Conservation (phyloP, 768 basidiomycete species). For the Strobilomyces echinocephalus region DNA sequence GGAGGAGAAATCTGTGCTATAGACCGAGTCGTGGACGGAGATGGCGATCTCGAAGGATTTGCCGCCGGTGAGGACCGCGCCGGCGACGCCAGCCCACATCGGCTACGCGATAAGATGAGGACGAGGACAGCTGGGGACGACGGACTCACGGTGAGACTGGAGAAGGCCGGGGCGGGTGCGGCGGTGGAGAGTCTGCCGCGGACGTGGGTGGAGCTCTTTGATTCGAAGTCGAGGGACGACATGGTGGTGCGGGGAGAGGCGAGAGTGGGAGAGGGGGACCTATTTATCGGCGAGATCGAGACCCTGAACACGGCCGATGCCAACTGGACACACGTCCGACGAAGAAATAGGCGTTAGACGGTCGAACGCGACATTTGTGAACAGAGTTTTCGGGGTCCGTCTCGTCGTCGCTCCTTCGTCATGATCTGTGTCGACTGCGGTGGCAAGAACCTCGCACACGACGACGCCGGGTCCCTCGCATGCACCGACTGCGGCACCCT, state of each 20-base stretch:
- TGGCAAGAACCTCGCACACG: conserved; percentile 48
- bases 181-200: conserved; percentile 66
- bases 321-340: too few relatives aligned
- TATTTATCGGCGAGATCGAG: conserved; percentile 30
- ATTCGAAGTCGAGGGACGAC: conserved; percentile 51
- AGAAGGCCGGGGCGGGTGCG: conserved; percentile 53
- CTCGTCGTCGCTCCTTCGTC: neutral
- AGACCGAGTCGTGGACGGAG: conserved; percentile 81
- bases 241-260: conserved; percentile 36
- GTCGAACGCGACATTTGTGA: conserved; percentile 3
- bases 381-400: conserved; percentile 28
- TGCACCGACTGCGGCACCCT: conserved; percentile 74
- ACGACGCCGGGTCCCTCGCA: conserved; percentile 54
- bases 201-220: conserved; percentile 57
- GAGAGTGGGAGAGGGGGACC: conserved; percentile 6
- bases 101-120: conserved; percentile 44
- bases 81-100: conserved; percentile 85
- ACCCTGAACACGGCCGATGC: conserved; percentile 25
- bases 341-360: conserved; percentile 4
- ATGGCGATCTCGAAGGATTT: conserved; percentile 67
- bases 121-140: neutral
- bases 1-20: conserved; percentile 75
- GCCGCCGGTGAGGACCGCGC: conserved; percentile 53
- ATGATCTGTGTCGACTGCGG: conserved; percentile 52
- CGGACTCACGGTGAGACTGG: conserved; percentile 60